A percentile compares a stretch with the other conserved stretches of the same genome.
Conservation (phyloP, 306 rosid genomes). For the Pyrus communis region DNA sequence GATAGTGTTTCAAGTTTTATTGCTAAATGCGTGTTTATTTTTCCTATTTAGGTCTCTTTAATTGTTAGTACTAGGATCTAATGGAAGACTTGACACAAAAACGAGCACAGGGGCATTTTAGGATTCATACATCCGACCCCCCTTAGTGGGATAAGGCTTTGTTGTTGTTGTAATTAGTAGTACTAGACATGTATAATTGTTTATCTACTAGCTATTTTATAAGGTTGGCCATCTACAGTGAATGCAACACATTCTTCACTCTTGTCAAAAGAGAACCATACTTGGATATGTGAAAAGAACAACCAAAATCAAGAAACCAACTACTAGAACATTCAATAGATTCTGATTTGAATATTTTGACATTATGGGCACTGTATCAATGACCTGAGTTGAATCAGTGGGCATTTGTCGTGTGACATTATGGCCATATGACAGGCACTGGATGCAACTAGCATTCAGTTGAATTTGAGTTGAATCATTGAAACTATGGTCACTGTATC, state of each 20-base stretch:
- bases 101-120: too few relatives aligned
- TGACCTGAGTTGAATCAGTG: not conserved
- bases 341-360: not conserved
- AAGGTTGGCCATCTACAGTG: not conserved
- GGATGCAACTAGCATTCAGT: not conserved
- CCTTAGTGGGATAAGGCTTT: too few relatives aligned
- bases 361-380: not conserved
- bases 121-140: too few relatives aligned
- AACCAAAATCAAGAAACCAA: not conserved
- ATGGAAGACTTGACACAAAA: too few relatives aligned
- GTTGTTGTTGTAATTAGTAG: not conserved
- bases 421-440: not conserved
- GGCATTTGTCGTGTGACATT: too few relatives aligned
- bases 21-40: not conserved
- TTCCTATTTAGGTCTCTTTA: not conserved
- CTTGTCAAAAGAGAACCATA: not conserved
- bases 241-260: not conserved
- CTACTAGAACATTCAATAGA: not conserved
- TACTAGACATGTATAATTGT: not conserved
- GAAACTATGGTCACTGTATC: not conserved
- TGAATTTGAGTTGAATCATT: not conserved
- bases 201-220: not conserved
- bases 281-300: not conserved
- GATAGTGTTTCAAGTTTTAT: not conserved
- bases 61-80: not conserved